phyloP scores from a whole-genome alignment of 305 asterid genomes.

The Lippia alba region DNA sequence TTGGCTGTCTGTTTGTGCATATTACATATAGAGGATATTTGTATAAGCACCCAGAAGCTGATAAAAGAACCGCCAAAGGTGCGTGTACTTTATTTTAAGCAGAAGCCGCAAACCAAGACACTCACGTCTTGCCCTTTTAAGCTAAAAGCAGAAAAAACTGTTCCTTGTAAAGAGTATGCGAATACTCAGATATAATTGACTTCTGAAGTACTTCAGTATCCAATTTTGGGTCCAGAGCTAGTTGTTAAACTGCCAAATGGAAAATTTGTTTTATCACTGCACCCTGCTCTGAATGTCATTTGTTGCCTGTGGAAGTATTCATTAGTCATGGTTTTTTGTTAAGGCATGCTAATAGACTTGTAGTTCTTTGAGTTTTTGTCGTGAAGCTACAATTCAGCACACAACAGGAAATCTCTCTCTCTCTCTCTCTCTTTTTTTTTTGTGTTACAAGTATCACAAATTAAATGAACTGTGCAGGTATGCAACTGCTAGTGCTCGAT shows the following conservation, averaged over 20 bases:
- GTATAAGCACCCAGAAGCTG: too few relatives aligned
- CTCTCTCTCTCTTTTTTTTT: slow-evolving; percentile 14
- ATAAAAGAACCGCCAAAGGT: too few relatives aligned
- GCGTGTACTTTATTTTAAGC: too few relatives aligned
- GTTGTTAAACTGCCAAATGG: slow-evolving; percentile 15
- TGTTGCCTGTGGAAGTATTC: slow-evolving; percentile 8
- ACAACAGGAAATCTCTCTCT: slow-evolving; percentile 2
- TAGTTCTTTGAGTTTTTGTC: slow-evolving; percentile 24
- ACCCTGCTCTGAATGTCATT: slow-evolving; percentile 7
- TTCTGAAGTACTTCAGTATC: slow-evolving; percentile 11
- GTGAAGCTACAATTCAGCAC: slow-evolving; percentile 15
- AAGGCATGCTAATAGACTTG: slow-evolving; percentile 7
- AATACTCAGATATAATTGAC: slow-evolving; percentile 6
- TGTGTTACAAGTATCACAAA: slow-evolving; percentile 6
- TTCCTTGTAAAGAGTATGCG: too few relatives aligned
- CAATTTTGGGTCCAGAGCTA: slow-evolving; percentile 1
- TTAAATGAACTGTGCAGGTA: slow-evolving; percentile 64
- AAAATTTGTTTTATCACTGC: background rate
- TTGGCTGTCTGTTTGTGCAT: slow-evolving; percentile 23
- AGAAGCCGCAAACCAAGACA: too few relatives aligned
- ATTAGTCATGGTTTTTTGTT: slow-evolving; percentile 11
- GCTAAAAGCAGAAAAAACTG: too few relatives aligned
- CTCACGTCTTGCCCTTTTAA: too few relatives aligned
- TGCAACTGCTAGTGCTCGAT: slow-evolving; percentile 98
- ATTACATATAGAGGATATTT: background rate